Base-by-base conservation (phyloP, 2,329 filamentous ascomycete genomes). In the Chrysosporium queenslandicum region DNA sequence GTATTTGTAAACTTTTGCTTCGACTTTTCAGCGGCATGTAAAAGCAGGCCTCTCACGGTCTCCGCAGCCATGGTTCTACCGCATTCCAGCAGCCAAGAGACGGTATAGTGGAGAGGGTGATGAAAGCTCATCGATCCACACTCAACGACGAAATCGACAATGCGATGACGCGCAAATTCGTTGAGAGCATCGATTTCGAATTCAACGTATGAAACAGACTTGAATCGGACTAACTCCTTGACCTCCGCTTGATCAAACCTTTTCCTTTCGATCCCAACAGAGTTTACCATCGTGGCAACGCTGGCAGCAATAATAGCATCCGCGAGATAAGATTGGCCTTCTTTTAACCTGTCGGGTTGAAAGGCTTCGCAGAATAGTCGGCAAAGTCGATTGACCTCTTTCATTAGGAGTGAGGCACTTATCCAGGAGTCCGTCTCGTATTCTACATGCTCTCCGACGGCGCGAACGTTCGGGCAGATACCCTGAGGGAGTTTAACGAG, bases 381-480 rank as follows among this genome's bases (percentile, higher is more conserved):
- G 63, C 91, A 95, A 34, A 97, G 78, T 50, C 87, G 82, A 65
- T 97, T 97, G 66, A 98, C 91, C 66, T 98, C 91, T 47, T 91
- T 80, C 46, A 92, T 96, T 53, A 98, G 86, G 47, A 97, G 77
- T 5, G 90, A 95, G 2, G 92, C 91, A 53, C 87, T 94, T 50
- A 98, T 97, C 92, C 92, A 98, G 18, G 88, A 86, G 69, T 98
- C 94, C 1, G 90, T 94, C 69, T 98, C 92, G 64, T 97, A 98
- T 67, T 98, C 94, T 29, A 98, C 87, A 66, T 98, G 92, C 64
- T 97, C 92, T 14, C 90, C 89, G 20, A 96, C 81, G 2, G 91
- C 92, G 56, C 94, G 80, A 42, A 90, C 77, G 62, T 97, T 98
- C 1, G 92, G 92, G 61, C 91, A 96, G 52, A 98, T 96, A 25